A percentile compares a stretch with the other conserved stretches of the same genome.
Conservation (phyloP, 805 yeast species). For the Allodekkera sacchari region DNA sequence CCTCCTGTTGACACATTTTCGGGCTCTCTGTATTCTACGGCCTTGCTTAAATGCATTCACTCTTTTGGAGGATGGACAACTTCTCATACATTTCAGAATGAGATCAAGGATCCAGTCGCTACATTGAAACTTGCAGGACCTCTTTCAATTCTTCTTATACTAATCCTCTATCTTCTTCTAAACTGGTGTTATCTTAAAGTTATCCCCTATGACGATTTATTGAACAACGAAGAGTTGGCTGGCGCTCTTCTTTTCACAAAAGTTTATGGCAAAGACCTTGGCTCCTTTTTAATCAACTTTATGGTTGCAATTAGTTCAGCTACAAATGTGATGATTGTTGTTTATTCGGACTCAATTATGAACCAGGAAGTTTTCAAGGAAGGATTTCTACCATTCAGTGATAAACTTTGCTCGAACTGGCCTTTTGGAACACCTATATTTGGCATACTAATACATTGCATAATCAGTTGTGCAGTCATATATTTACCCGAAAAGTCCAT, state of each 20-base stretch:
- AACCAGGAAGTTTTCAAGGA: slow-evolving; percentile 51
- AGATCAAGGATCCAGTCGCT: slow-evolving; percentile 41
- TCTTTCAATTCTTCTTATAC: slow-evolving; percentile 32
- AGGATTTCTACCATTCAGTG: slow-evolving; percentile 44
- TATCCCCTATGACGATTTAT: slow-evolving; percentile 39
- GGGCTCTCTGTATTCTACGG: slow-evolving; percentile 35
- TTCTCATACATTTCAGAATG: slow-evolving; percentile 46
- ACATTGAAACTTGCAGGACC: slow-evolving; percentile 51
- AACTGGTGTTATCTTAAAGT: slow-evolving; percentile 44
- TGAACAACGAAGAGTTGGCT: slow-evolving; percentile 37
- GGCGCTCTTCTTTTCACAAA: slow-evolving; percentile 46
- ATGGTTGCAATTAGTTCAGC: slow-evolving; percentile 47
- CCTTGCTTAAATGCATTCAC: slow-evolving; percentile 43
- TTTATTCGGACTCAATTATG: slow-evolving; percentile 44
- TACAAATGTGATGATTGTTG: slow-evolving; percentile 47
- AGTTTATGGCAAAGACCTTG: slow-evolving; percentile 40
- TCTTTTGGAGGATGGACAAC: slow-evolving; percentile 50
- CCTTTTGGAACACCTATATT: slow-evolving; percentile 46
- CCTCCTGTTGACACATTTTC: slow-evolving; percentile 25
- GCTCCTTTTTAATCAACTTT: slow-evolving; percentile 38
- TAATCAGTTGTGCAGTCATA: slow-evolving; percentile 14
- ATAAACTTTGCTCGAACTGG: slow-evolving; percentile 44
- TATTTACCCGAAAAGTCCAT: slow-evolving; percentile 12
- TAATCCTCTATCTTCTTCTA: slow-evolving; percentile 37
- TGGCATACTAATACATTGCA: slow-evolving; percentile 17